Evolutionary conservation across 2,329 filamentous ascomycete genomes (phyloP), one percentile per base, ranked within the genome.

Genomic region (Kalmusia sp.): DNA sequence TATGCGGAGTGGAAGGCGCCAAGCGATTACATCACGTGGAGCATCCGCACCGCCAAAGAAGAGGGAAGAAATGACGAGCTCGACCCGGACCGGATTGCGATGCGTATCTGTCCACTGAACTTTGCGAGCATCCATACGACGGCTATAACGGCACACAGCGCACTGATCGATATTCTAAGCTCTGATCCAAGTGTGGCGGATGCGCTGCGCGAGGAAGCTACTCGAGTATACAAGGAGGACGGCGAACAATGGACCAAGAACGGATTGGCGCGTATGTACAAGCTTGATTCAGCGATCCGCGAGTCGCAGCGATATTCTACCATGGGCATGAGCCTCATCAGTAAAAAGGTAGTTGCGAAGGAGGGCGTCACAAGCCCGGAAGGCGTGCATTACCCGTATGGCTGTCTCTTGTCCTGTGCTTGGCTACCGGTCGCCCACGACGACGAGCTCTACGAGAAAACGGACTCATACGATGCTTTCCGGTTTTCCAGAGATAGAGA

Each of bases 301-400:
- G 82, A 84, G 64, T 82, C 79, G 28, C 79, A 82, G 68, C 78
- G 82, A 4, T 39, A 79, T 12, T 80, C 77, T 61, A 76, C 78
- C 48, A 80, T 84, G 35, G 72, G 76, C 11, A 69, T 76, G n/a
- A 78, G 76, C 0, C 71, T 83, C 6, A 67, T 79, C 12, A 75
- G 79, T 54, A 76, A 81, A 9, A 79, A 80, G 55, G 80, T 84
- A 0, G 61, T 70, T n/a, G 81, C 82, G 43, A 86, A 84, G 57
- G 82, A 98, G 39, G 87, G 88, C 28, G 96, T 98, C 70, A 87
- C 91, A 14, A 86, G 92, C 28, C 95, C 93, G 6, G 93, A 98
- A 78, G 62, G 62, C 24, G 17, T 57, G 3, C 51, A 60, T 46
- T n/a, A 63, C 3, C 38, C 53, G 12, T 54, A 58, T 37, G 61